These are phyloP conservation scores for Globisporangium echinulatum DNA, from an alignment of 352 stramenopile species.

Conservation along the genomic window DNA sequence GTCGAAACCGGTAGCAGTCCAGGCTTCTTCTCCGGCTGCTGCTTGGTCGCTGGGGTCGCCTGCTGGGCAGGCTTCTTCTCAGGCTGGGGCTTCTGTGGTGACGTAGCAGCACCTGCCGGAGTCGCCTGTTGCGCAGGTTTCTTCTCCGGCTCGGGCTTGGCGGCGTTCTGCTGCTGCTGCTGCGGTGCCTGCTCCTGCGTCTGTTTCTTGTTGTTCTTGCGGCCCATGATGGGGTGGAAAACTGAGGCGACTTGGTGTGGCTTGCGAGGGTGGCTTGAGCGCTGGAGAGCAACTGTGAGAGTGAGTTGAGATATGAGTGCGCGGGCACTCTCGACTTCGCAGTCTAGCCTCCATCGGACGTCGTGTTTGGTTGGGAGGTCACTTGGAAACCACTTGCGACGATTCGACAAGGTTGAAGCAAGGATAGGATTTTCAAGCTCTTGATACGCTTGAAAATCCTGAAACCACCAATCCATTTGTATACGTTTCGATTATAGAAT, in stretches of 20 bases:
- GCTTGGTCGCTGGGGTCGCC: background rate
- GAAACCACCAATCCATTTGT: no score
- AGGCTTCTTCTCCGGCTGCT: background rate
- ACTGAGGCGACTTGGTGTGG: background rate
- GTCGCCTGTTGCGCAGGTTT: background rate
- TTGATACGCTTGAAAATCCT: no score
- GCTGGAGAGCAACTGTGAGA: constrained; percentile 2
- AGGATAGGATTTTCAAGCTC: no score
- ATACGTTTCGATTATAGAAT: no score
- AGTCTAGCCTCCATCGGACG: no score
- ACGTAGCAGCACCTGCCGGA: no score
- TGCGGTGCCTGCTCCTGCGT: background rate
- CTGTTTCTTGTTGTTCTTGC: constrained; percentile 9
- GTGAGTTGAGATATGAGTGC: background rate
- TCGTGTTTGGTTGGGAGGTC: no score
- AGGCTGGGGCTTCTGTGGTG: background rate
- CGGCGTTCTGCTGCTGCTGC: background rate
- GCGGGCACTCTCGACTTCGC: no score
- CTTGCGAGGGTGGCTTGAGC: background rate
- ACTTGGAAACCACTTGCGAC: no score
- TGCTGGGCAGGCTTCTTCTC: background rate
- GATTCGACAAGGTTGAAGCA: no score
- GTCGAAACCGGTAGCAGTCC: background rate
- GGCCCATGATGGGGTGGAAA: constrained; percentile 1
- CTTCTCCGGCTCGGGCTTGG: constrained; percentile 7